Evolutionary conservation across 1,284 basidiomycete genomes (phyloP).

Genomic region (Ceratobasidium sp.): DNA sequence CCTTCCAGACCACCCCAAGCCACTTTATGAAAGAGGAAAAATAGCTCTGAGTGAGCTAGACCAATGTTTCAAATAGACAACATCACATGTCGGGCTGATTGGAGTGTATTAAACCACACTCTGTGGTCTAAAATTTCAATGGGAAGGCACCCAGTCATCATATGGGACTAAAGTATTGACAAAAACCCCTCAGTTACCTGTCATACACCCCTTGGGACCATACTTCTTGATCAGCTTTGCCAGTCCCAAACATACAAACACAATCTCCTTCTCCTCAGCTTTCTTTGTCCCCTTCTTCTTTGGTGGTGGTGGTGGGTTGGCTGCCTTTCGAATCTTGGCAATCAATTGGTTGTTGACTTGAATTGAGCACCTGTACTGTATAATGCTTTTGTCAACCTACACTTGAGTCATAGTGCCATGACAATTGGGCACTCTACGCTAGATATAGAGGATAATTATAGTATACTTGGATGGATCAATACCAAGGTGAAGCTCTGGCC

Average conservation of each 20-base stretch:
- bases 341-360: slow-evolving; percentile 2
- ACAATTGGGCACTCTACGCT: not conserved
- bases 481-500: slow-evolving; percentile 4
- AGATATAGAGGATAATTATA: not conserved
- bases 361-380: not conserved
- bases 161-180: no score
- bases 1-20: no score
- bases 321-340: not conserved
- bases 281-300: not conserved
- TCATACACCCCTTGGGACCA: not conserved
- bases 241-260: not conserved
- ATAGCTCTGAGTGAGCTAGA: no score
- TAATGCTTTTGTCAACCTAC: not conserved
- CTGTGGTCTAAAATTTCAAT: no score
- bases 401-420: slow-evolving; percentile 2
- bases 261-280: not conserved
- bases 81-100: no score
- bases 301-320: not conserved
- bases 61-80: no score
- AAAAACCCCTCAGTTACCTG: no score
- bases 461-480: not conserved
- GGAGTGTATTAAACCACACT: no score
- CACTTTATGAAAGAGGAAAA: no score
- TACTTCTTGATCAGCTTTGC: slow-evolving; percentile 1
- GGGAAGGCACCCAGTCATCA: no score